phyloP scores from a whole-genome alignment of 163 green algal species.

The Volvox carteri region DNA sequence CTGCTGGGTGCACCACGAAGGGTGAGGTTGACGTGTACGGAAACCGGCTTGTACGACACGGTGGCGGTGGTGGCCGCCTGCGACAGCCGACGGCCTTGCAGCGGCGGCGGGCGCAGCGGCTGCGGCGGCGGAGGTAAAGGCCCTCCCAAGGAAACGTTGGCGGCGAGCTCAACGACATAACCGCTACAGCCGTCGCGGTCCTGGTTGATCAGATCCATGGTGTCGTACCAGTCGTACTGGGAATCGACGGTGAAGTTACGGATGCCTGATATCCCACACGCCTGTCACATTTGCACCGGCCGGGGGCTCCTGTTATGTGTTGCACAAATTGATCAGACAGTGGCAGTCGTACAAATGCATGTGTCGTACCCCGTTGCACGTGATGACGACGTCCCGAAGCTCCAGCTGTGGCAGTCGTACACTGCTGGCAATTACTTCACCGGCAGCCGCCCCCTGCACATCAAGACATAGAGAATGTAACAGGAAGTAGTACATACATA shows the following conservation, averaged over 20 bases:
- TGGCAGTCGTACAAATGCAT: background rate
- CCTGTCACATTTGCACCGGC: background rate
- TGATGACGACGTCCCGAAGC: background rate
- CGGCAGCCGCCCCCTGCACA: background rate
- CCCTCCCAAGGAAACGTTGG: constrained; percentile 12
- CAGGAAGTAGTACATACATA: no score
- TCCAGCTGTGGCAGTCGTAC: constrained; percentile 17
- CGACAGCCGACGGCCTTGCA: background rate
- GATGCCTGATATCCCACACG: background rate
- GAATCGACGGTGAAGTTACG: background rate
- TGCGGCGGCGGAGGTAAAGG: background rate
- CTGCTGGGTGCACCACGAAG: background rate
- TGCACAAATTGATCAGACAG: no score
- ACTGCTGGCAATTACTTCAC: background rate
- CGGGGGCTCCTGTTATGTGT: no score
- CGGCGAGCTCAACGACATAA: constrained; percentile 3
- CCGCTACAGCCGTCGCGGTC: constrained; percentile 8
- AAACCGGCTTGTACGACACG: background rate
- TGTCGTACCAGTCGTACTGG: background rate
- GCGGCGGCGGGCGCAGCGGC: background rate
- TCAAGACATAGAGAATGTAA: no score
- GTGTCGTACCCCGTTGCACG: constrained; percentile 17
- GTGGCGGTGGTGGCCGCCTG: background rate
- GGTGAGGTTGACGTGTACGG: background rate
- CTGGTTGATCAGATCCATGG: background rate